Percentiles rank a stretch among this genome's conserved stretches.
Conservation (phyloP, 2,329 filamentous ascomycete genomes). For the Claviceps sp. region DNA sequence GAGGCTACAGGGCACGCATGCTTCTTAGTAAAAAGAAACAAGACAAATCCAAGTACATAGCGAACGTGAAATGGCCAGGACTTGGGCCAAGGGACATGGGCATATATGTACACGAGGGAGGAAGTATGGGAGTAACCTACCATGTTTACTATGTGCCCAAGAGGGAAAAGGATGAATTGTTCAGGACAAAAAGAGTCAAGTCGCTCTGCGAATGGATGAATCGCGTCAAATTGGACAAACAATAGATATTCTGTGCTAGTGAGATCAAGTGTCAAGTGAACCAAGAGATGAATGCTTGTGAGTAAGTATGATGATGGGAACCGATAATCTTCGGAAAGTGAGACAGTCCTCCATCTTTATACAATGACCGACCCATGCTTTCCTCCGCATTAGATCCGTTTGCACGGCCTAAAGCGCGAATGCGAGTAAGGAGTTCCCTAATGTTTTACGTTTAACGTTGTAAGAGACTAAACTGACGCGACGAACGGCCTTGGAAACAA, state of each 20-base stretch:
- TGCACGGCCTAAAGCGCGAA: neutral
- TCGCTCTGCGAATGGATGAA: neutral
- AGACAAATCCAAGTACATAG: neutral
- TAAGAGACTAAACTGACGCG: neutral
- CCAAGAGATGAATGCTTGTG: neutral
- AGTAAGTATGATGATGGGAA: neutral
- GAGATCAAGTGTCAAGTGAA: neutral
- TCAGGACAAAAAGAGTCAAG: neutral
- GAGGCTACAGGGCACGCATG: neutral
- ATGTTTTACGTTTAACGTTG: neutral
- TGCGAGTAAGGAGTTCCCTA: neutral
- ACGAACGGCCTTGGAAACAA: neutral
- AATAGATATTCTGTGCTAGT: neutral
- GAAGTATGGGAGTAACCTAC: neutral
- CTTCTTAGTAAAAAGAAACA: neutral
- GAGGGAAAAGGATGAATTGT: neutral
- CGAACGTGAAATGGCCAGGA: neutral
- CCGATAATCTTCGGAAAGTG: neutral
- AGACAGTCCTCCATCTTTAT: constrained; percentile 1
- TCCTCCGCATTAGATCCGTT: neutral
- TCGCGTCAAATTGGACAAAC: neutral
- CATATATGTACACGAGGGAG: neutral
- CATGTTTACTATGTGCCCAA: neutral
- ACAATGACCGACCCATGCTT: neutral
- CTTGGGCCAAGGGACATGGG: neutral